A percentile compares a stretch with the other conserved stretches of the same genome.
These are phyloP conservation scores for Oenanthe sinensis DNA, from an alignment of 129 eudicot genomes.

Conservation along the genomic window DNA sequence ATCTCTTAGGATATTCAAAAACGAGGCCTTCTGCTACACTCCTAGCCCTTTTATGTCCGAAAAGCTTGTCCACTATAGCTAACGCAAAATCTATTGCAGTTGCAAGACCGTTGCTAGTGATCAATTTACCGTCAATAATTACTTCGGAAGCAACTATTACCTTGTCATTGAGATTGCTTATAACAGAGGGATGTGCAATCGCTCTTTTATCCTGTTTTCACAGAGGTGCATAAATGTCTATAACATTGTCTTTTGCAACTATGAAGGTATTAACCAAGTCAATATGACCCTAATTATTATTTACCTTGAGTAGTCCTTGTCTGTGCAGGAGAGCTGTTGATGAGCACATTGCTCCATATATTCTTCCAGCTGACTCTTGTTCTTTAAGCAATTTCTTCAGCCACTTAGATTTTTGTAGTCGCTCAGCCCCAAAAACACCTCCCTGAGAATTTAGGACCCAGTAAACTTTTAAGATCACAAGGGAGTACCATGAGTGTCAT, in stretches of 20 bases:
- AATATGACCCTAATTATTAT: background rate
- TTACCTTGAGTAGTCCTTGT: conserved; percentile 72
- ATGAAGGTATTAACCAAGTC: background rate
- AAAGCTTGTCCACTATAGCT: conserved; percentile 77
- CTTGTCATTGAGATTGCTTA: conserved; percentile 26
- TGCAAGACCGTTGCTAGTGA: conserved; percentile 69
- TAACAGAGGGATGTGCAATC: conserved; percentile 41
- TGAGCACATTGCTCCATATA: conserved; percentile 62
- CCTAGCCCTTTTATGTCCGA: conserved; percentile 78
- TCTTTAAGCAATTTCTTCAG: conserved; percentile 89
- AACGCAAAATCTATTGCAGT: conserved; percentile 57
- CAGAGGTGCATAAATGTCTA: background rate
- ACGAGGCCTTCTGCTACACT: conserved; percentile 98
- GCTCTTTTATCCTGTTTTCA: conserved; percentile 53
- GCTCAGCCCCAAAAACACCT: conserved; percentile 49
- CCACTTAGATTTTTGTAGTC: conserved; percentile 59
- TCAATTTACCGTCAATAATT: conserved; percentile 69
- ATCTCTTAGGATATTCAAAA: conserved; percentile 51
- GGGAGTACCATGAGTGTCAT: background rate
- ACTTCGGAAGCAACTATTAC: conserved; percentile 35
- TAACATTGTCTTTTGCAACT: background rate
- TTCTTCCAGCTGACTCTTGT: conserved; percentile 56
- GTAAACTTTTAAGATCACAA: background rate
- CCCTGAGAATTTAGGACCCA: conserved; percentile 42
- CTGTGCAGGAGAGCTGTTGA: conserved; percentile 51